A percentile compares a stretch with the other conserved stretches of the same genome.
These are phyloP conservation scores for Aspergillus heteromorphus DNA, from an alignment of 495 filamentous ascomycete species.

Conservation along the genomic window DNA sequence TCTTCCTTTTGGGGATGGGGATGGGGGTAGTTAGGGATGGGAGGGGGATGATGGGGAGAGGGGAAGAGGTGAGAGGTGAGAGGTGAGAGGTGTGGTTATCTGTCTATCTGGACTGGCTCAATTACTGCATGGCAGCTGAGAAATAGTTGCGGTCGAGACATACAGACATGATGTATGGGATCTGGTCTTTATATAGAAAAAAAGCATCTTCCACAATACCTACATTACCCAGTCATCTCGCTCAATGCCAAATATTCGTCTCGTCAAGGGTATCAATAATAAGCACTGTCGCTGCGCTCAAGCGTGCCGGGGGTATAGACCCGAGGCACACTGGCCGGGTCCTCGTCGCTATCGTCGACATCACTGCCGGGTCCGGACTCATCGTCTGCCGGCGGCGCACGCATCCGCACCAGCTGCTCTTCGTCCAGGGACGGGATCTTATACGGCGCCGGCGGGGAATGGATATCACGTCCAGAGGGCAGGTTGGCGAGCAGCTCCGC, in stretches of 20 bases:
- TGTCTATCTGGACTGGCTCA: neutral
- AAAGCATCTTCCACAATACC: too few species aligned
- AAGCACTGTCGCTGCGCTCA: constrained; percentile 34
- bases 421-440: constrained; percentile 52
- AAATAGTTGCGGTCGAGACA: too few species aligned
- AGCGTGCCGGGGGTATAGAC: constrained; percentile 41
- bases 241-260: neutral
- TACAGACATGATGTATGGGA: too few species aligned
- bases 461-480: constrained; percentile 84
- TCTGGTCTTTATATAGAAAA: too few species aligned
- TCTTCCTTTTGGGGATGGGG: neutral
- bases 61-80: too few species aligned
- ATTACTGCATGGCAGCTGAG: too few species aligned
- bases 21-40: neutral
- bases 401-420: constrained; percentile 48
- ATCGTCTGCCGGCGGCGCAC: constrained; percentile 36
- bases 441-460: constrained; percentile 55
- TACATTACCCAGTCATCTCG: neutral
- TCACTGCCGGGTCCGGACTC: constrained; percentile 31
- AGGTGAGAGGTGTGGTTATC: too few species aligned
- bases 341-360: constrained; percentile 38
- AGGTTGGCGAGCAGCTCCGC: constrained; percentile 66
- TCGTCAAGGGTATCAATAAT: constrained; percentile 39
- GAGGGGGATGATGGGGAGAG: neutral
- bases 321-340: constrained; percentile 32